Evolutionary conservation across 2,329 filamentous ascomycete species (phyloP).

Genomic region (Rhynchosporium graminicola): DNA sequence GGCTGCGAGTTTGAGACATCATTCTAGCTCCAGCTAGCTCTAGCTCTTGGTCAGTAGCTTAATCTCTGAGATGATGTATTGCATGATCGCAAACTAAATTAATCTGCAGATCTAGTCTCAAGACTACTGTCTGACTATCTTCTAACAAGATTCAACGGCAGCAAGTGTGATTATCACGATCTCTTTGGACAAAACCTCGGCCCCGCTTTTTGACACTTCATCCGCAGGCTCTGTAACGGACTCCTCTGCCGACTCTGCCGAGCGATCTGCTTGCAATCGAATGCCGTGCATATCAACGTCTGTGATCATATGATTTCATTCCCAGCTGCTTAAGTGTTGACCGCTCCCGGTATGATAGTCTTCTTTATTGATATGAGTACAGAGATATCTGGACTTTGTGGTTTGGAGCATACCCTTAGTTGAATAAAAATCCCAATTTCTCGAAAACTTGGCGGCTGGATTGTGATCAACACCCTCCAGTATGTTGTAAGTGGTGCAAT

Average conservation of each 20-base stretch:
- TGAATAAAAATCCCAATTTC: no score
- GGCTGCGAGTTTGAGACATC: neutral
- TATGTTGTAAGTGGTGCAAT: no score
- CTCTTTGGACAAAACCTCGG: neutral
- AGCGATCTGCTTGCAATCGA: slow-evolving; percentile 1
- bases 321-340: no score
- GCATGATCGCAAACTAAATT: neutral
- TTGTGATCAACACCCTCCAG: no score
- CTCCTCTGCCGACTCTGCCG: neutral
- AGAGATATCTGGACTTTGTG: no score
- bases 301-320: no score
- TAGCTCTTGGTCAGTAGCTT: neutral
- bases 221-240: neutral
- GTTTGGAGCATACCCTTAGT: no score
- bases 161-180: neutral
- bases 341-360: no score
- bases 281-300: neutral
- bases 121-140: neutral
- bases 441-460: no score
- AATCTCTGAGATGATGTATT: neutral
- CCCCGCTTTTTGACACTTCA: slow-evolving; percentile 1
- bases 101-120: neutral
- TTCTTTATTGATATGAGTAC: no score
- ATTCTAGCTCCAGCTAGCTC: neutral
- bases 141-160: no score